Conservation (phyloP, 805 yeast species). For the Saccharomycopsis schoenii region DNA sequence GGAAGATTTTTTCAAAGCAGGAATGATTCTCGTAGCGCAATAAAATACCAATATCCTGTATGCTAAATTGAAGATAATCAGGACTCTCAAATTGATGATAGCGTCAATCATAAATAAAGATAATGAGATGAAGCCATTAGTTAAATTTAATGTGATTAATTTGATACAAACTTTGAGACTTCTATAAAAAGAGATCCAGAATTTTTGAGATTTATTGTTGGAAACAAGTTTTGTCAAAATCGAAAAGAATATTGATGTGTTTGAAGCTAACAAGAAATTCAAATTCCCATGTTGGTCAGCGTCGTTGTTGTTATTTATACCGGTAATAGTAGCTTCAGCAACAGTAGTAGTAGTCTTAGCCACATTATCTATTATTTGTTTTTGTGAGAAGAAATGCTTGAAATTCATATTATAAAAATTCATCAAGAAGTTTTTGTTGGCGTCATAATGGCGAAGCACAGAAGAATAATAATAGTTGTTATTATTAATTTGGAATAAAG, state of each 20-base stretch:
- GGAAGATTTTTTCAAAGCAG: slow-evolving; percentile 36
- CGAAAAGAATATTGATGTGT: neutral
- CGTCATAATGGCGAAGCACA: slow-evolving; percentile 4
- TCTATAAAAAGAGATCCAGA: neutral
- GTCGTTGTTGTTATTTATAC: neutral
- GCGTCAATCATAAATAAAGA: slow-evolving; percentile 38
- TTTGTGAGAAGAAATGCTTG: slow-evolving; percentile 14
- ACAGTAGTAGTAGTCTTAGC: neutral
- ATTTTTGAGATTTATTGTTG: neutral
- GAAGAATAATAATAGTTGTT: neutral
- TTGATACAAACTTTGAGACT: neutral
- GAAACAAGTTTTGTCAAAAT: neutral
- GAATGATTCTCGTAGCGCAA: slow-evolving; percentile 91
- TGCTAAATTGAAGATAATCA: slow-evolving; percentile 71
- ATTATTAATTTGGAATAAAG: slow-evolving; percentile 20
- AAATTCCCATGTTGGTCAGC: neutral
- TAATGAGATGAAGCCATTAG: slow-evolving; percentile 26
- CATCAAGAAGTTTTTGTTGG: slow-evolving; percentile 13
- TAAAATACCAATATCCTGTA: slow-evolving; percentile 80
- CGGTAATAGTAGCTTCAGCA: neutral
- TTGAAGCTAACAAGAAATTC: neutral
- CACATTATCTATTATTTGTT: slow-evolving; percentile 1
- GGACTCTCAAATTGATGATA: slow-evolving; percentile 59
- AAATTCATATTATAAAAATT: slow-evolving; percentile 23
- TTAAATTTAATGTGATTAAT: slow-evolving; percentile 17